Conservation (phyloP, 805 yeast species). For the Dipodascus albidus region DNA sequence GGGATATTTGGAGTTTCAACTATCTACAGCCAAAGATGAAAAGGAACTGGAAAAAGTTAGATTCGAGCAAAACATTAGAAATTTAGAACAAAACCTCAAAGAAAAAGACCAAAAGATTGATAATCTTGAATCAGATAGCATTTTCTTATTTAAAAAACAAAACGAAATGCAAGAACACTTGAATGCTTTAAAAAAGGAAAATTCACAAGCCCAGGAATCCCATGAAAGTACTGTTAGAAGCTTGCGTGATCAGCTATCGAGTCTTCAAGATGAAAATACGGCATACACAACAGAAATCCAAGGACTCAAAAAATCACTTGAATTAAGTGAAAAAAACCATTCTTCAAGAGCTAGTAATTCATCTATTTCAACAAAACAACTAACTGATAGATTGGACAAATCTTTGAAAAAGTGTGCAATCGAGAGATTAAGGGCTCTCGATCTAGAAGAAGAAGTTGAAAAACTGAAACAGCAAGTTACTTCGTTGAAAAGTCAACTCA, state of each 20-base stretch:
- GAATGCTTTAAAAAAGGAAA: conserved; percentile 18
- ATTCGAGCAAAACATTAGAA: conserved; percentile 23
- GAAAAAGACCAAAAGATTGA: conserved; percentile 26
- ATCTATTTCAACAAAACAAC: not conserved
- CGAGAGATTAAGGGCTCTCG: conserved; percentile 6
- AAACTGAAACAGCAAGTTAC: conserved; percentile 4
- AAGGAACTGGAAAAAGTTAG: conserved; percentile 27
- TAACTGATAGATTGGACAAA: conserved; percentile 6
- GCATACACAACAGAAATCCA: not conserved
- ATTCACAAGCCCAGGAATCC: conserved; percentile 16
- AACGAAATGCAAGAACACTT: conserved; percentile 23
- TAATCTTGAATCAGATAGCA: conserved; percentile 27
- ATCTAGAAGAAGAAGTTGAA: conserved; percentile 11
- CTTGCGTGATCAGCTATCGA: conserved; percentile 26
- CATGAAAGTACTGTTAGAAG: conserved; percentile 24
- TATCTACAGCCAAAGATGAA: conserved; percentile 29
- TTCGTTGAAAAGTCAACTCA: not conserved
- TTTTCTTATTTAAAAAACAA: conserved; percentile 27
- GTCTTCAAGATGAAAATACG: conserved; percentile 2
- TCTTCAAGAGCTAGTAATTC: not conserved
- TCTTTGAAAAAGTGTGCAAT: conserved; percentile 3
- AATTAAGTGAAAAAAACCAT: not conserved
- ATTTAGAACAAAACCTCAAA: conserved; percentile 21
- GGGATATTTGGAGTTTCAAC: conserved; percentile 26
- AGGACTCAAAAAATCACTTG: not conserved